phyloP scores from a whole-genome alignment of 2,329 filamentous ascomycete species.

The Calonectria henricotiae region DNA sequence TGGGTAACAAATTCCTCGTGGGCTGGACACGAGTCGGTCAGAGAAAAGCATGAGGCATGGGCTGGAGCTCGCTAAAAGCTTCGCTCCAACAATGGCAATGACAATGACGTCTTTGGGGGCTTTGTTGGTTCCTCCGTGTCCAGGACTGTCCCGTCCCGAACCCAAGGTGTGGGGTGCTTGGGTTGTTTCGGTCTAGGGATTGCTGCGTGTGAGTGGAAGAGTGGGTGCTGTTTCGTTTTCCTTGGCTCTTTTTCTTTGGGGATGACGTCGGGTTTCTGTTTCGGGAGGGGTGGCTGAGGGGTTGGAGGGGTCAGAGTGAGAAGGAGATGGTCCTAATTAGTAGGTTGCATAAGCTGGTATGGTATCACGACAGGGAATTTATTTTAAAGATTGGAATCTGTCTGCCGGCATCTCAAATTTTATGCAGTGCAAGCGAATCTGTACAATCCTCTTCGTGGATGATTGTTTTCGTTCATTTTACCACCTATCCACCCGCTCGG shows the following conservation, averaged over 20 bases:
- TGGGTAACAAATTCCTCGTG: conserved; percentile 16
- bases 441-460: not conserved
- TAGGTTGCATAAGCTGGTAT: conserved; percentile 28
- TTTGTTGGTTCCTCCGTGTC: conserved; percentile 13
- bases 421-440: too few relatives aligned
- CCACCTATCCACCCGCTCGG: not conserved
- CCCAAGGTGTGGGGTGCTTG: conserved; percentile 24
- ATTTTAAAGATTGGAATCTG: conserved; percentile 26
- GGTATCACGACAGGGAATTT: conserved; percentile 24
- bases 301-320: conserved; percentile 28
- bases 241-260: conserved; percentile 17
- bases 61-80: conserved; percentile 22
- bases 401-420: conserved; percentile 5
- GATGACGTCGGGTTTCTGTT: conserved; percentile 35
- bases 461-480: not conserved
- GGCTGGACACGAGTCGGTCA: conserved; percentile 19
- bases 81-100: conserved; percentile 1
- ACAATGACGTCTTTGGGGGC: conserved; percentile 15
- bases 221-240: conserved; percentile 24
- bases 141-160: conserved; percentile 12
- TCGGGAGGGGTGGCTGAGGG: conserved; percentile 21
- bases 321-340: conserved; percentile 9
- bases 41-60: not conserved
- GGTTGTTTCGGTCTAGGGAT: conserved; percentile 18
- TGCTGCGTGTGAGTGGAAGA: conserved; percentile 5